phyloP scores from a whole-genome alignment of 73 alveolate species.

The Blepharisma japonicum region DNA sequence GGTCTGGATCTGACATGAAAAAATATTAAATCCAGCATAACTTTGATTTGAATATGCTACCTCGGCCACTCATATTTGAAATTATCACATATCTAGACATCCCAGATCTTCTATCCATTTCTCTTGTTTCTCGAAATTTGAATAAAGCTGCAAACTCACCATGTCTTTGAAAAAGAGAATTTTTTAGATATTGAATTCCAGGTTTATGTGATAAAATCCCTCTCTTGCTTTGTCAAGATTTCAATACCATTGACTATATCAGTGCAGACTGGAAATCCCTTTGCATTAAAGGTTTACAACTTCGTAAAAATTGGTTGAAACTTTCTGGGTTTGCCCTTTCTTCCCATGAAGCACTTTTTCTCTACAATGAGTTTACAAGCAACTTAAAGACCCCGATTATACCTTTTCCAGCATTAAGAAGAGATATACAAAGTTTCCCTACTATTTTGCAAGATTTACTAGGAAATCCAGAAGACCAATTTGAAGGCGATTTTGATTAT shows the following conservation, averaged over 20 bases:
- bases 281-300: neutral
- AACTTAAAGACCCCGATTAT: neutral
- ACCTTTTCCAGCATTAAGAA: slow-evolving; percentile 16
- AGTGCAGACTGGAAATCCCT: slow-evolving; percentile 1
- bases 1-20: too few relatives aligned
- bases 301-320: neutral
- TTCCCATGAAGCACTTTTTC: neutral
- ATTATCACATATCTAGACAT: neutral
- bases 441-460: slow-evolving; percentile 7
- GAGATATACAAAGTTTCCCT: neutral
- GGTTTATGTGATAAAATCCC: neutral
- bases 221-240: neutral
- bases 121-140: neutral
- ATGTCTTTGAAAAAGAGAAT: neutral
- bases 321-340: neutral
- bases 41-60: neutral
- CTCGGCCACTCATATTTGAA: slow-evolving; percentile 7
- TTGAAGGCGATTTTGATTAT: neutral
- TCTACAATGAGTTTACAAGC: neutral
- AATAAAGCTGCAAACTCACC: neutral
- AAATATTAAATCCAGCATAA: too few relatives aligned
- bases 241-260: too few relatives aligned
- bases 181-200: neutral
- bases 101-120: neutral
- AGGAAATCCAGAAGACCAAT: slow-evolving; percentile 27